phyloP scores from a whole-genome alignment of 2,329 filamentous ascomycete species.

The Sporothrix protearum region DNA sequence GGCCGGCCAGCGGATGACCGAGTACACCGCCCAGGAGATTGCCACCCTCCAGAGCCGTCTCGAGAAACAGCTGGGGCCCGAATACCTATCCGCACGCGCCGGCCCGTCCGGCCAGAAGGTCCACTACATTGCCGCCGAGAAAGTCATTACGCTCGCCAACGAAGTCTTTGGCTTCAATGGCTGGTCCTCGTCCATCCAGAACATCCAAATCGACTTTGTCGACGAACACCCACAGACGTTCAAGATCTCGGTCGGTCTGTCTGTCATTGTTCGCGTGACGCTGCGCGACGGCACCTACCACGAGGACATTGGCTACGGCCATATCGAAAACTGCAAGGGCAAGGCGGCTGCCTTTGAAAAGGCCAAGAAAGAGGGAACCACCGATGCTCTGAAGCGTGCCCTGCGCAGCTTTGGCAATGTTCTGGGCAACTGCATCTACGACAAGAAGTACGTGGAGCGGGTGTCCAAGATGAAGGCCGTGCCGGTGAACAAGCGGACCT shows the following conservation, averaged over 20 bases:
- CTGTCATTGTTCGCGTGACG: slow-evolving; percentile 86
- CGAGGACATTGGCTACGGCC: slow-evolving; percentile 95
- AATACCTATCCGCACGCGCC: slow-evolving; percentile 85
- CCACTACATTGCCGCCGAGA: slow-evolving; percentile 93
- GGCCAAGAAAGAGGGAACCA: slow-evolving; percentile 96
- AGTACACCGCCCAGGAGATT: slow-evolving; percentile 87
- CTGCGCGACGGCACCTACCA: slow-evolving; percentile 93
- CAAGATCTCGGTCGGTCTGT: slow-evolving; percentile 79
- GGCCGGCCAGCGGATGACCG: slow-evolving; percentile 55
- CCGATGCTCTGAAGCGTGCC: slow-evolving; percentile 86
- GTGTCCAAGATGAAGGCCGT: slow-evolving; percentile 85
- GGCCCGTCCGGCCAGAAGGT: slow-evolving; percentile 83
- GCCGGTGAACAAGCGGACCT: slow-evolving; percentile 57
- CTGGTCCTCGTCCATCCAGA: slow-evolving; percentile 94
- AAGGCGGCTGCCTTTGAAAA: slow-evolving; percentile 98
- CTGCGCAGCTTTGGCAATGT: slow-evolving; percentile 93
- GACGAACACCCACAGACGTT: slow-evolving; percentile 77
- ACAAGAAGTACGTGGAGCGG: slow-evolving; percentile 86
- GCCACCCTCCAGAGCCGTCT: slow-evolving; percentile 81
- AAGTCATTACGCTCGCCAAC: slow-evolving; percentile 91
- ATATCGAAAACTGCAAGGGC: slow-evolving; percentile 92
- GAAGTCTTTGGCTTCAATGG: slow-evolving; percentile 97
- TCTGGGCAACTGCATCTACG: slow-evolving; percentile 96
- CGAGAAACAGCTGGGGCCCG: slow-evolving; percentile 89
- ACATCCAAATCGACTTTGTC: slow-evolving; percentile 91